Percentiles rank a stretch among this genome's conserved stretches.
phyloP scores from a whole-genome alignment of 2,329 filamentous ascomycete genomes.

The Cladorrhinum sp. region DNA sequence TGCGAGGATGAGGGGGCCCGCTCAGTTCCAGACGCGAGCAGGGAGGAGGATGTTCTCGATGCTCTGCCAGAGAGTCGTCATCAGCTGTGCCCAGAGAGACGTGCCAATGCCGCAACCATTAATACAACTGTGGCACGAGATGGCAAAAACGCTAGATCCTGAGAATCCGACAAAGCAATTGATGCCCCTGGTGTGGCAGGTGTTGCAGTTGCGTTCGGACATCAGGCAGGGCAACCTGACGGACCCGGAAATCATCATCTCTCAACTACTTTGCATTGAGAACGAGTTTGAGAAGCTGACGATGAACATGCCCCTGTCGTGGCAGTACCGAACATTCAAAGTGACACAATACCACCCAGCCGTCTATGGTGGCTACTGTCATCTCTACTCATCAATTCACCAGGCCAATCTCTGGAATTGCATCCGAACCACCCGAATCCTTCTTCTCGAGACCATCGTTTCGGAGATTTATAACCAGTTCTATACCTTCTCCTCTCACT shows the following conservation, averaged over 20 bases:
- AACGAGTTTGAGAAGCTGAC: conserved; percentile 41
- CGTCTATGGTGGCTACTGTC: conserved; percentile 41
- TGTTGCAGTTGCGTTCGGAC: conserved; percentile 47
- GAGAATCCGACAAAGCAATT: conserved; percentile 43
- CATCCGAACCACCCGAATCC: conserved; percentile 44
- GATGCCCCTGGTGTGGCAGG: conserved; percentile 42
- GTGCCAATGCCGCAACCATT: conserved; percentile 48
- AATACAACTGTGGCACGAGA: conserved; percentile 44
- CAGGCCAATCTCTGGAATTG: conserved; percentile 49
- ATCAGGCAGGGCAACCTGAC: conserved; percentile 38
- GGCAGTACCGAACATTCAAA: conserved; percentile 42
- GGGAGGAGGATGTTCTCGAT: conserved; percentile 53
- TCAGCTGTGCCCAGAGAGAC: conserved; percentile 50
- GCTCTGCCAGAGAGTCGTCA: conserved; percentile 49
- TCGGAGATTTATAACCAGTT: conserved; percentile 40
- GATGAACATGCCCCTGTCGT: conserved; percentile 37
- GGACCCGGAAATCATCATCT: conserved; percentile 42
- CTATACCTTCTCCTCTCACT: conserved; percentile 25
- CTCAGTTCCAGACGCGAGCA: conserved; percentile 44
- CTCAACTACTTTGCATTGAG: conserved; percentile 39
- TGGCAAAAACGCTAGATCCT: conserved; percentile 36
- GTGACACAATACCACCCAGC: conserved; percentile 40
- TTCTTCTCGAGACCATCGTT: conserved; percentile 47
- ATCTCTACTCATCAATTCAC: conserved; percentile 45
- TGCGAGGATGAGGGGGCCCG: conserved; percentile 46